These are phyloP conservation scores for Terfezia boudieri DNA, from an alignment of 495 filamentous ascomycete genomes.

Conservation along the genomic window DNA sequence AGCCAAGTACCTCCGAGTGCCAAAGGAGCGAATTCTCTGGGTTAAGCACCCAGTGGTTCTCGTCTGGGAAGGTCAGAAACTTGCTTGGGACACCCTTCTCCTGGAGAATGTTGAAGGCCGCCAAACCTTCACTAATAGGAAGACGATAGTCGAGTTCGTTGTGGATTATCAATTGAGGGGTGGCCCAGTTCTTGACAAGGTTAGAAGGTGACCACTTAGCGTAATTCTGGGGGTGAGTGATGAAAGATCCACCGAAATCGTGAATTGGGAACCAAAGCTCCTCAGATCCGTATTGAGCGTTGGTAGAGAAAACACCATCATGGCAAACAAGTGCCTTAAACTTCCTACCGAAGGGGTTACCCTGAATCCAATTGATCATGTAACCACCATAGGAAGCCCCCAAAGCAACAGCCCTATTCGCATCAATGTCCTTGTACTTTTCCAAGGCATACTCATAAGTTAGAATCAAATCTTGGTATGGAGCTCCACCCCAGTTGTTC, in stretches of 20 bases:
- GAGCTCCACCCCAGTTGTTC: constrained; percentile 38
- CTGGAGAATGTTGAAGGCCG: constrained; percentile 78
- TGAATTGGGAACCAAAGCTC: constrained; percentile 79
- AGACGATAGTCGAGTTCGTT: constrained; percentile 80
- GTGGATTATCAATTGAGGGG: constrained; percentile 69
- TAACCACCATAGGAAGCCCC: constrained; percentile 74
- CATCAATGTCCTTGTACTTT: constrained; percentile 55
- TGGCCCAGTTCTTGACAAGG: constrained; percentile 47
- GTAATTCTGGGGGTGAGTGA: constrained; percentile 50
- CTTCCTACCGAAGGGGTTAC: constrained; percentile 44
- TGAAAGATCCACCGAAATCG: constrained; percentile 60
- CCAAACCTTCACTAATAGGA: constrained; percentile 59
- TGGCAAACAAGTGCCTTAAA: constrained; percentile 84
- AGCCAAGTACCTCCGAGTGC: constrained; percentile 73
- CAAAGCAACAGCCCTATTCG: constrained; percentile 48
- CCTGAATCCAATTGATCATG: constrained; percentile 41
- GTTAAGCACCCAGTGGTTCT: constrained; percentile 69
- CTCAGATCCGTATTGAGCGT: constrained; percentile 44
- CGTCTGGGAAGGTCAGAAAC: constrained; percentile 67
- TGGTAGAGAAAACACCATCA: constrained; percentile 69
- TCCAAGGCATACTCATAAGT: constrained; percentile 56
- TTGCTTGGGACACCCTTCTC: constrained; percentile 43
- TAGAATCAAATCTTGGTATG: constrained; percentile 32
- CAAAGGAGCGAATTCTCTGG: constrained; percentile 78
- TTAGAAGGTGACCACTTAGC: constrained; percentile 61